Evolutionary conservation across 495 filamentous ascomycete genomes (phyloP).

Genomic region (Chaetomidium leptoderma): DNA sequence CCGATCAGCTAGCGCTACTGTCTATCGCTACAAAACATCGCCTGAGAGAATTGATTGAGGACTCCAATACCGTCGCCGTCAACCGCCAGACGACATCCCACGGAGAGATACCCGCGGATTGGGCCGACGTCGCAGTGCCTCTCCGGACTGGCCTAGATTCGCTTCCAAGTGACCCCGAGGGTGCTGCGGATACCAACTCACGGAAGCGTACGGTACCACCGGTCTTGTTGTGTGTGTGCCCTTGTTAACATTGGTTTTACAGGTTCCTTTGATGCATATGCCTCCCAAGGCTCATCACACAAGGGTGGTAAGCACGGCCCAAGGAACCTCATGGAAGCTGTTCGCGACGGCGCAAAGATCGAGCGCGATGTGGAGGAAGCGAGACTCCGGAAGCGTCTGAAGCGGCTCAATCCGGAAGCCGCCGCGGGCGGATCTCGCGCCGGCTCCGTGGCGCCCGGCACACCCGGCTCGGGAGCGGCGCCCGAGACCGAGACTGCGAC

Average conservation of each 20-base stretch:
- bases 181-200: conserved; percentile 48
- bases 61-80: conserved; percentile 59
- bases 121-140: conserved; percentile 59
- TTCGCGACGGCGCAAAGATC: conserved; percentile 34
- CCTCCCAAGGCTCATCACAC: conserved; percentile 9
- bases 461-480: conserved; percentile 43
- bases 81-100: conserved; percentile 67
- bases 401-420: conserved; percentile 43
- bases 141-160: conserved; percentile 34
- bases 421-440: conserved; percentile 37
- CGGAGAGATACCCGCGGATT: conserved; percentile 65
- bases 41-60: conserved; percentile 63
- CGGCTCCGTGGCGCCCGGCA: conserved; percentile 46
- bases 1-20: conserved; percentile 69
- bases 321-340: conserved; percentile 36
- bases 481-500: conserved; percentile 36
- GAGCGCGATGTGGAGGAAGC: conserved; percentile 49
- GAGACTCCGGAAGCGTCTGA: conserved; percentile 45
- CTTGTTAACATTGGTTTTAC: conserved; percentile 17
- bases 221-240: conserved; percentile 1
- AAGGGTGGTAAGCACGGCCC: conserved; percentile 27
- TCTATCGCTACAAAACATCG: conserved; percentile 72
- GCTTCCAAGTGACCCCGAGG: conserved; percentile 33
- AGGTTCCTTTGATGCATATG: conserved; percentile 24
- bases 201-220: conserved; percentile 53